Evolutionary conservation across 148 eudicot genomes (phyloP), one percentile per base, ranked within the genome.

Genomic region (Talinum fruticosum): DNA sequence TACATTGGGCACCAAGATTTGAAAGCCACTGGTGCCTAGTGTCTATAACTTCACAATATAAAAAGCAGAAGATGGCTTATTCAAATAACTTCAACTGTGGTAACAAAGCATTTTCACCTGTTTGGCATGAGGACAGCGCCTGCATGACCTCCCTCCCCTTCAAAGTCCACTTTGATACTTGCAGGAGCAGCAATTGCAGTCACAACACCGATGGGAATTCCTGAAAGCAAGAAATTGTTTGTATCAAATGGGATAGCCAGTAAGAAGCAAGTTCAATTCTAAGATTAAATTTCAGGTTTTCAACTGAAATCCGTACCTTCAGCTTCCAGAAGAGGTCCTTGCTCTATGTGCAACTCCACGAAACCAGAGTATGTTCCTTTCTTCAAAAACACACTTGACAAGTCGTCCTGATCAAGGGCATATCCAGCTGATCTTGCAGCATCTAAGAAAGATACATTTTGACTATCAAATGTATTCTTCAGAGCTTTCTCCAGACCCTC

Each of bases 151-250:
- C 99, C 99, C 75, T 85, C 92, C 80, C 99, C 99, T 87, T 91
- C 96, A 85, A 95, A 95, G 51, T 87, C 97, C 51, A 95, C 97
- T 88, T 92, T 95, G 73, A 91, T 86, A 83, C 97, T 95, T 66
- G 99, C 99, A 19, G 99, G 99, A 78, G 99, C 99, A 83, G 99
- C 99, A 79, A 95, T 95, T 62, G 99, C 99, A 44, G 99, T 93
- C 77, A 95, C 99, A 75, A 95, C 80, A 76, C 99, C 99, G 67
- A 95, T 90, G 65, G 93, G 84, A 83, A 83, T 84, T 33, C 86
- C 99, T 95, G 84, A 16, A 73, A 70, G 71, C 66, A 77, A 14
- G 8, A 54, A 71, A 14, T 47, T 62, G 1, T 28, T 64, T 15
- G 33, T 26, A 0, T 38, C 32, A 75, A 45, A 49, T 41, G 29